These are phyloP conservation scores for Dryadomyces quercivorus DNA, from an alignment of 2,329 filamentous ascomycete species.

Conservation along the genomic window DNA sequence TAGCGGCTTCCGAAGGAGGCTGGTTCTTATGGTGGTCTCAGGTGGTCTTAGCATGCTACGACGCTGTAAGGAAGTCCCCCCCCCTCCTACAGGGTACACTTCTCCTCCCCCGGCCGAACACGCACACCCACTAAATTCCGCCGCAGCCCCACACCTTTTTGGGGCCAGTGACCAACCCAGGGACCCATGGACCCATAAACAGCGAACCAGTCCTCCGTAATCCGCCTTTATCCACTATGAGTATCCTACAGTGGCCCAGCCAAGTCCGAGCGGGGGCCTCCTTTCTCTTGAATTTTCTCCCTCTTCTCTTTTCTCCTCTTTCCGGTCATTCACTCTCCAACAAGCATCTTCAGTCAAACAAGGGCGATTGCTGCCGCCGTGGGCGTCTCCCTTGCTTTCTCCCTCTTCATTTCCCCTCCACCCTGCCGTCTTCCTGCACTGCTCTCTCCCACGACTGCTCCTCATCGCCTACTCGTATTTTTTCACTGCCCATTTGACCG, in stretches of 20 bases:
- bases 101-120: not conserved
- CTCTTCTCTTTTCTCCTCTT: not conserved
- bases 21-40: not conserved
- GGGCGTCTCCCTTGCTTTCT: not conserved
- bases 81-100: too few species aligned
- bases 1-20: not conserved
- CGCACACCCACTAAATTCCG: constrained; percentile 1
- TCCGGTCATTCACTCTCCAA: not conserved
- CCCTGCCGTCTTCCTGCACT: not conserved
- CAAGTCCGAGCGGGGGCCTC: not conserved
- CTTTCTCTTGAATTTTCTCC: not conserved
- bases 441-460: not conserved
- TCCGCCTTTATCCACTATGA: not conserved
- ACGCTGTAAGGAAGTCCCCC: too few species aligned
- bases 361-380: not conserved
- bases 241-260: not conserved
- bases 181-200: not conserved
- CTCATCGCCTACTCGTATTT: not conserved
- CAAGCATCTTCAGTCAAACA: not conserved
- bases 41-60: too few species aligned
- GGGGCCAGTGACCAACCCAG: not conserved
- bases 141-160: not conserved
- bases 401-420: not conserved
- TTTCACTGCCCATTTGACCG: not conserved
- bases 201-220: not conserved